Evolutionary conservation across 2,329 filamentous ascomycete species (phyloP).

Genomic region (Xylaria sp.): DNA sequence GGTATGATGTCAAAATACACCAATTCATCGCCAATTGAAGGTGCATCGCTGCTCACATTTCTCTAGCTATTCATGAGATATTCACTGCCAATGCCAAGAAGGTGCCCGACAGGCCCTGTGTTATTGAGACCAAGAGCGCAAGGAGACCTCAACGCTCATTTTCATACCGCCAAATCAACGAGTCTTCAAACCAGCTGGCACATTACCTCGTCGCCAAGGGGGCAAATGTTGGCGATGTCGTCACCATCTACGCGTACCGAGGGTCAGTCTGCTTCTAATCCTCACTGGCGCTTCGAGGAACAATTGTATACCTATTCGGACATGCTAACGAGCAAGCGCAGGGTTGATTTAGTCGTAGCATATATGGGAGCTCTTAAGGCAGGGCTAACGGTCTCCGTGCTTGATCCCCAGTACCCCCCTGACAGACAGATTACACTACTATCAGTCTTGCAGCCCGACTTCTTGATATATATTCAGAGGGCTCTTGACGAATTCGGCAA

Average conservation of each 20-base stretch:
- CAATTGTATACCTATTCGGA: no score
- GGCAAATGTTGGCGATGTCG: constrained; percentile 79
- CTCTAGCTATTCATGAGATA: not conserved
- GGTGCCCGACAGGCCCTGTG: not conserved
- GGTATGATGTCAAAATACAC: no score
- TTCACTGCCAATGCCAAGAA: not conserved
- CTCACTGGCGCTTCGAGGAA: not conserved
- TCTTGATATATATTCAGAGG: not conserved
- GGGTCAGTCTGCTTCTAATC: not conserved
- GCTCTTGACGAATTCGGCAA: not conserved
- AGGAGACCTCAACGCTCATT: constrained; percentile 60
- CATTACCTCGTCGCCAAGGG: constrained; percentile 78
- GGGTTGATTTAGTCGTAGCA: constrained; percentile 67
- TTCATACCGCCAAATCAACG: constrained; percentile 85
- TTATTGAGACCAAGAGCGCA: not conserved
- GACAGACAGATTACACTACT: constrained; percentile 80
- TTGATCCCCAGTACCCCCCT: constrained; percentile 84
- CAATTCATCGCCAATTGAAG: no score
- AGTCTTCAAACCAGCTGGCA: constrained; percentile 79
- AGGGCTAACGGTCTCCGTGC: constrained; percentile 66
- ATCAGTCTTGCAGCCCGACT: constrained; percentile 73
- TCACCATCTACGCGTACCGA: constrained; percentile 90
- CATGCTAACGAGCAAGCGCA: not conserved
- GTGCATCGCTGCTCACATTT: no score
- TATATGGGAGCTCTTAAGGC: constrained; percentile 77